phyloP scores from a whole-genome alignment of 202 grass and related monocot species.

The Elaeis oleifera region DNA sequence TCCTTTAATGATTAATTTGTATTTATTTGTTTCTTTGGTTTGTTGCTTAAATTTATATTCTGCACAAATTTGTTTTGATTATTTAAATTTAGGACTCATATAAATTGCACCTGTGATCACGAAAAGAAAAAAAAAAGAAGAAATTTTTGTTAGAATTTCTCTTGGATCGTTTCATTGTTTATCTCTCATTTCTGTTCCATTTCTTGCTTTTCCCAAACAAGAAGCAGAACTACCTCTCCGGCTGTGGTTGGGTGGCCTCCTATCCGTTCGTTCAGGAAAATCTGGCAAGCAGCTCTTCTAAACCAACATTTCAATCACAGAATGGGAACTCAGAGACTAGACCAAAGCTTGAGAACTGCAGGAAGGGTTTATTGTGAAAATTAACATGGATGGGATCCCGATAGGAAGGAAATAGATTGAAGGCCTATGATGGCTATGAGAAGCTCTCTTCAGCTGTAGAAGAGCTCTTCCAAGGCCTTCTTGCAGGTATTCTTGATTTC shows the following conservation, averaged over 20 bases:
- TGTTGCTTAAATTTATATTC: too few relatives aligned
- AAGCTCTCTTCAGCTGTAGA: conserved; percentile 53
- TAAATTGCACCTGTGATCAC: too few relatives aligned
- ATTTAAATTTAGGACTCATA: too few relatives aligned
- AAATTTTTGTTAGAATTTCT: too few relatives aligned
- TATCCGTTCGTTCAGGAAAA: conserved; percentile 79
- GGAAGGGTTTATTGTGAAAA: conserved; percentile 60
- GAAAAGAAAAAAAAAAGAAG: too few relatives aligned
- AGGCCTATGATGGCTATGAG: conserved; percentile 55
- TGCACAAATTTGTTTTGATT: too few relatives aligned
- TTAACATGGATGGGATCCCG: conserved; percentile 96
- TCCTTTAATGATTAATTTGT: too few relatives aligned
- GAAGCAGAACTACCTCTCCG: conserved; percentile 39
- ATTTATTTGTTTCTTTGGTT: too few relatives aligned
- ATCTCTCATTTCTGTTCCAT: neutral
- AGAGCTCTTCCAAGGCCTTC: conserved; percentile 77
- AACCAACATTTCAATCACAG: conserved; percentile 35
- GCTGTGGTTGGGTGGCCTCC: conserved; percentile 96
- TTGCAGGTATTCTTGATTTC: conserved; percentile 38
- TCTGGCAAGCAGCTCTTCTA: conserved; percentile 52
- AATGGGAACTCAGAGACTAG: conserved; percentile 31
- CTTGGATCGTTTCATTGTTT: neutral
- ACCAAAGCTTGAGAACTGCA: conserved; percentile 27
- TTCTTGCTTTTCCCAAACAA: conserved; percentile 11
- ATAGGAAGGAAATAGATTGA: conserved; percentile 91